Evolutionary conservation across 805 yeast genomes (phyloP).

Genomic region (Teunomyces barrocoloradensis): DNA sequence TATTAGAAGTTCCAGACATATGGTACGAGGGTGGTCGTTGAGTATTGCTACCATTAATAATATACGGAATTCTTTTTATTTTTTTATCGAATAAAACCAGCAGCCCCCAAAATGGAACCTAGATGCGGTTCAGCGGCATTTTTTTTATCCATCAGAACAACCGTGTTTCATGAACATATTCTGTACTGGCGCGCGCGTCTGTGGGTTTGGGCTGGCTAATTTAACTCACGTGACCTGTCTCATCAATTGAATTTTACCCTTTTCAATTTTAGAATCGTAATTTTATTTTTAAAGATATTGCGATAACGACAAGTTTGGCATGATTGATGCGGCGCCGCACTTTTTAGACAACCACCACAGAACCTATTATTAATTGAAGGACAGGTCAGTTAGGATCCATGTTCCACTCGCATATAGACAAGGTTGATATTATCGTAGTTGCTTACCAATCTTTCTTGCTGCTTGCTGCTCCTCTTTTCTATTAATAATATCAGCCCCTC

Average conservation of each 20-base stretch:
- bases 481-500: not conserved
- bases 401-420: not conserved
- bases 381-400: not conserved
- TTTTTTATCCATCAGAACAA: not conserved
- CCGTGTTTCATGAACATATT: not conserved
- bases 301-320: not conserved
- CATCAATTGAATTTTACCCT: too few relatives aligned
- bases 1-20: conserved; percentile 89
- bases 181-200: not conserved
- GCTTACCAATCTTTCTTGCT: too few relatives aligned
- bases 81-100: too few relatives aligned
- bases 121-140: not conserved
- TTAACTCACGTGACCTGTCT: too few relatives aligned
- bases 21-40: conserved; percentile 39
- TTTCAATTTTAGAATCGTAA: not conserved
- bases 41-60: too few relatives aligned
- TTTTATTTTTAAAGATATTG: not conserved
- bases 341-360: not conserved
- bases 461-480: too few relatives aligned
- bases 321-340: not conserved
- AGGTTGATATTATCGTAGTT: too few relatives aligned
- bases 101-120: not conserved
- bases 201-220: not conserved
- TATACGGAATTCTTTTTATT: too few relatives aligned
- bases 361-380: too few relatives aligned